Percentiles rank a stretch among this genome's conserved stretches.
Conservation (phyloP, 148 eudicot genomes). For the Suaeda aralocaspica region DNA sequence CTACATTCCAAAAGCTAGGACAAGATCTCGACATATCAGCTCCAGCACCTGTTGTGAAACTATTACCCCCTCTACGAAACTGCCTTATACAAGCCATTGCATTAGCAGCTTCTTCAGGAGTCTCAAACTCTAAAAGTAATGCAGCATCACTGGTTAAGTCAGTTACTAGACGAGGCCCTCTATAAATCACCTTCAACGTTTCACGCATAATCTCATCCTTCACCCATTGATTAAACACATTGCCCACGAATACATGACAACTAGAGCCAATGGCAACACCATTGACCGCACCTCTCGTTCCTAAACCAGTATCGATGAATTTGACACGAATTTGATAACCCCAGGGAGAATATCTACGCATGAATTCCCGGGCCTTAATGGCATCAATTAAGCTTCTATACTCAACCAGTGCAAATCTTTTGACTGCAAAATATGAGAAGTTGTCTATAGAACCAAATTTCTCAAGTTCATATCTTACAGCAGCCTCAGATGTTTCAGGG, state of each 20-base stretch:
- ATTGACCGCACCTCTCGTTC: slow-evolving; percentile 65
- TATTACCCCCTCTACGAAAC: slow-evolving; percentile 48
- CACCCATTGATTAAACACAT: slow-evolving; percentile 57
- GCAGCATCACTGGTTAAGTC: slow-evolving; percentile 81
- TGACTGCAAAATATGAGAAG: slow-evolving; percentile 47
- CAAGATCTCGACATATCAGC: slow-evolving; percentile 38
- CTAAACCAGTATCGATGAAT: slow-evolving; percentile 80
- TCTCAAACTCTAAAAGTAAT: slow-evolving; percentile 76
- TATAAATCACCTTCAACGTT: slow-evolving; percentile 44
- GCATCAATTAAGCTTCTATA: slow-evolving; percentile 83
- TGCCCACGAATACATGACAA: slow-evolving; percentile 76
- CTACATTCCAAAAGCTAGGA: slow-evolving; percentile 31
- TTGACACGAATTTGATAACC: slow-evolving; percentile 69
- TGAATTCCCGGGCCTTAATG: slow-evolving; percentile 67
- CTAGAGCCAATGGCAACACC: slow-evolving; percentile 80
- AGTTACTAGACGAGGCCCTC: slow-evolving; percentile 68
- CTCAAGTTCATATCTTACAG: slow-evolving; percentile 70
- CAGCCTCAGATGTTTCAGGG: slow-evolving; percentile 76
- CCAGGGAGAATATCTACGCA: slow-evolving; percentile 77
- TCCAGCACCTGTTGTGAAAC: slow-evolving; percentile 25
- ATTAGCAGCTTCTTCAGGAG: slow-evolving; percentile 84
- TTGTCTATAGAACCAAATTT: slow-evolving; percentile 78
- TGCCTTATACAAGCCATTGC: slow-evolving; percentile 68
- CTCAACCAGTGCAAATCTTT: slow-evolving; percentile 67
- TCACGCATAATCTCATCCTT: slow-evolving; percentile 86